Percentiles rank a stretch among this genome's conserved stretches.
These are phyloP conservation scores for Naegleria lovaniensis DNA, from an alignment of 208 protist genomes.

Conservation along the genomic window DNA sequence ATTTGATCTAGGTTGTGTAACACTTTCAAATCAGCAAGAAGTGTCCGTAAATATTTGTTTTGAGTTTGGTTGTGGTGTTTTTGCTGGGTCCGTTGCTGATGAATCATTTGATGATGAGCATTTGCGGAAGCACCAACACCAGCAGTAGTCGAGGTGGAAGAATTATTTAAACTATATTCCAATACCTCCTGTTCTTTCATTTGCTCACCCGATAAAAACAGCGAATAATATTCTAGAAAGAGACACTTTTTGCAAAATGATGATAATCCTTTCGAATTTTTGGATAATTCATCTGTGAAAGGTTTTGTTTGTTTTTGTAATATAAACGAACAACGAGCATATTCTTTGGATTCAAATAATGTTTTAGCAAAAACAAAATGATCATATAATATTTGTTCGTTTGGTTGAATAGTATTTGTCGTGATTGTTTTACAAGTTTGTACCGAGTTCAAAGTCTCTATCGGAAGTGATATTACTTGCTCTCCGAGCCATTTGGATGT, in stretches of 20 bases:
- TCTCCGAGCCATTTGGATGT: slow-evolving; percentile 16
- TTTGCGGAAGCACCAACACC: neutral
- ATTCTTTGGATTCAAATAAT: slow-evolving; percentile 41
- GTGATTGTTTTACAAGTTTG: neutral
- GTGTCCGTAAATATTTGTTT: neutral
- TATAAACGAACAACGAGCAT: slow-evolving; percentile 28
- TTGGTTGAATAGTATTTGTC: neutral
- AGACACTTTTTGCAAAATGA: neutral
- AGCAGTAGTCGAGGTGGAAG: neutral
- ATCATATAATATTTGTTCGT: neutral
- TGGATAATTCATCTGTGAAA: neutral
- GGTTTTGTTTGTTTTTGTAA: neutral
- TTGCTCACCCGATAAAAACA: slow-evolving; percentile 43
- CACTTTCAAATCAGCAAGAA: neutral
- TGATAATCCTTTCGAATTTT: neutral
- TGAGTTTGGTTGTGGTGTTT: neutral
- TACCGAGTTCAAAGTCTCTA: neutral
- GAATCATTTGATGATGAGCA: neutral
- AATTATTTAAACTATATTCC: slow-evolving; percentile 29
- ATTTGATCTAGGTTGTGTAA: neutral
- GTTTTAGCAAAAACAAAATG: slow-evolving; percentile 28
- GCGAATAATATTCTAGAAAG: slow-evolving; percentile 41
- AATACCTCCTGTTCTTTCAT: slow-evolving; percentile 37
- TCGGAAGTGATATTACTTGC: neutral
- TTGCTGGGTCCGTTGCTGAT: neutral